Conservation (phyloP, 2,329 filamentous ascomycete genomes). For the Fusarium pilosicola region DNA sequence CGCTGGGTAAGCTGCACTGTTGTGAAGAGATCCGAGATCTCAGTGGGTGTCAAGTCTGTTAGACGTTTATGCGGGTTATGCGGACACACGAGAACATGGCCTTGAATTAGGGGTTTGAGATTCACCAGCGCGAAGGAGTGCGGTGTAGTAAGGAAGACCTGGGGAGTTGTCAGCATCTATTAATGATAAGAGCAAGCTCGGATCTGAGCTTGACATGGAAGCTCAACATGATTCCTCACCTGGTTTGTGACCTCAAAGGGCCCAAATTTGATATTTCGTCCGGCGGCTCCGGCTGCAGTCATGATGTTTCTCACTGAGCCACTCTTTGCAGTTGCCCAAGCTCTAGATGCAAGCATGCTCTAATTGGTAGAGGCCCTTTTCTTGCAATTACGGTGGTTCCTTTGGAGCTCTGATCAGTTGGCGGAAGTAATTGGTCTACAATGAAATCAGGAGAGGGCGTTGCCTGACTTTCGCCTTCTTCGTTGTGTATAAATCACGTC, state of each 20-base stretch:
- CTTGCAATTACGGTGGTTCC: background rate
- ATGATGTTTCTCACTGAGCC: conserved; percentile 42
- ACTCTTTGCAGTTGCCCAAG: conserved; percentile 19
- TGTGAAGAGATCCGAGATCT: conserved; percentile 85
- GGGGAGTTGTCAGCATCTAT: conserved; percentile 6
- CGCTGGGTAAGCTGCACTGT: conserved; percentile 84
- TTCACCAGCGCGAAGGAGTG: conserved; percentile 92
- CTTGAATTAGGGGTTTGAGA: conserved; percentile 91
- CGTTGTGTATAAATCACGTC: background rate
- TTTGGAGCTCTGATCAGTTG: background rate
- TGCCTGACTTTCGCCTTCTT: background rate
- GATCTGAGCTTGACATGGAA: background rate
- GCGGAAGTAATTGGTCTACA: background rate
- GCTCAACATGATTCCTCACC: conserved; percentile 54
- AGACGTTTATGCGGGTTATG: conserved; percentile 75
- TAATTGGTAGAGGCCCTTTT: background rate
- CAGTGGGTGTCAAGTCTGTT: conserved; percentile 74
- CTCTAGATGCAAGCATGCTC: conserved; percentile 38
- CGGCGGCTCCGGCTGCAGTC: conserved; percentile 43
- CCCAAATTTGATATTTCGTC: conserved; percentile 70
- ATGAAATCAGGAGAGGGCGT: background rate
- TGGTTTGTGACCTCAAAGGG: conserved; percentile 80
- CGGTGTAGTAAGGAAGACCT: conserved; percentile 89
- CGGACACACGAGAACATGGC: conserved; percentile 92
- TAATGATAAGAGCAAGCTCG: background rate